These are phyloP conservation scores for Phytophthora parvispora DNA, from an alignment of 352 stramenopile species.

Conservation along the genomic window DNA sequence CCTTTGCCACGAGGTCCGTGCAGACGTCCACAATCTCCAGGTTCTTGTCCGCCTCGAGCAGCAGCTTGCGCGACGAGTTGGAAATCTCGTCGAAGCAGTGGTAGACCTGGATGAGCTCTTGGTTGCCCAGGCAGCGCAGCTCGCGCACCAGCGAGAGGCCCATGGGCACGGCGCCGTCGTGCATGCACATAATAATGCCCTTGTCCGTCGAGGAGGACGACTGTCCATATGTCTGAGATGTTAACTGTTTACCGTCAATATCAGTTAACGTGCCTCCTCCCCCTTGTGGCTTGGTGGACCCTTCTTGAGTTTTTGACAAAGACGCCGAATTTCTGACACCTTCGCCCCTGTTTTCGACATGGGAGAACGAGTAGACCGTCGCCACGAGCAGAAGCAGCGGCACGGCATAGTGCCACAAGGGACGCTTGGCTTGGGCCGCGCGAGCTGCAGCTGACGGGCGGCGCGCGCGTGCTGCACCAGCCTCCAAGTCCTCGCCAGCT, in stretches of 20 bases:
- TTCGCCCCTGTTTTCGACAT: background rate
- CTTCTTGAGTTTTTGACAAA: slow-evolving; percentile 12
- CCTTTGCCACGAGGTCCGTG: slow-evolving; percentile 34
- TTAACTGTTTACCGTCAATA: background rate
- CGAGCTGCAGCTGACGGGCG: background rate
- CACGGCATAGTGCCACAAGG: slow-evolving; percentile 23
- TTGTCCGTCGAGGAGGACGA: slow-evolving; percentile 21
- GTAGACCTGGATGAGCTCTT: slow-evolving; percentile 51
- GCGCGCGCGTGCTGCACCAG: background rate
- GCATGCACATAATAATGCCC: slow-evolving; percentile 53
- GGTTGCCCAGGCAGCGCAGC: slow-evolving; percentile 45
- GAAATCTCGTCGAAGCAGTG: slow-evolving; percentile 54
- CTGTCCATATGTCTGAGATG: background rate
- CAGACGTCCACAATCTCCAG: slow-evolving; percentile 68
- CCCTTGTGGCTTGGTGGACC: background rate
- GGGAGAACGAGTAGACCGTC: slow-evolving; percentile 11
- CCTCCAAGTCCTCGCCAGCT: slow-evolving; percentile 14
- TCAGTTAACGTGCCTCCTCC: background rate
- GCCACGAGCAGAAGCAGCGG: slow-evolving; percentile 13
- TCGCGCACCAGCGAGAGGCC: slow-evolving; percentile 48
- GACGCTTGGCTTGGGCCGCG: background rate
- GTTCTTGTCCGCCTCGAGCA: slow-evolving; percentile 29
- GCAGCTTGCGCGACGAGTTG: slow-evolving; percentile 19
- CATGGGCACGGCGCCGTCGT: slow-evolving; percentile 47
- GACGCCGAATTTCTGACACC: slow-evolving; percentile 1